Conservation (phyloP, 1,284 basidiomycete genomes). For the Entoloma clypeatum region DNA sequence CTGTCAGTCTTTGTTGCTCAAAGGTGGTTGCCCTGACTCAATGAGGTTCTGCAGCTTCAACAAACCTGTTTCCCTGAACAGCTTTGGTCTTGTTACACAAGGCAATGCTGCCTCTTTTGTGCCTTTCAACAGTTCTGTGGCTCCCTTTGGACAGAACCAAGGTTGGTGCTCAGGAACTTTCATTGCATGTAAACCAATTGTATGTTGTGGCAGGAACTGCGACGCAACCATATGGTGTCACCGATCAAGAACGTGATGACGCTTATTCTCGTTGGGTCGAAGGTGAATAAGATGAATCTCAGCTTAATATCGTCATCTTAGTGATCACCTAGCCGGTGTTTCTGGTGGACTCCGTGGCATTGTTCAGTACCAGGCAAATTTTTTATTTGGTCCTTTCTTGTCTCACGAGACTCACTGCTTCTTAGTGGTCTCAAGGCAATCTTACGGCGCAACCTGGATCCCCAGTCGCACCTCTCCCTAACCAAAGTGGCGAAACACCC, state of each 20-base stretch:
- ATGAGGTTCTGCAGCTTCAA: slow-evolving; percentile 35
- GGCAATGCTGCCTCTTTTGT: slow-evolving; percentile 48
- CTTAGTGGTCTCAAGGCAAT: slow-evolving; percentile 52
- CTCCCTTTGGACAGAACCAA: slow-evolving; percentile 38
- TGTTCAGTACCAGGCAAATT: slow-evolving; percentile 51
- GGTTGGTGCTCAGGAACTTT: slow-evolving; percentile 22
- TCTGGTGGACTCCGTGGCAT: slow-evolving; percentile 45
- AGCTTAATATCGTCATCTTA: neutral
- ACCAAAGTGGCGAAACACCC: slow-evolving; percentile 31
- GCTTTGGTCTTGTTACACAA: slow-evolving; percentile 62
- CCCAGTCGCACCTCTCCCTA: slow-evolving; percentile 31
- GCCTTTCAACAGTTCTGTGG: slow-evolving; percentile 53
- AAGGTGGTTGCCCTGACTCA: slow-evolving; percentile 2
- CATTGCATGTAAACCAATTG: slow-evolving; percentile 4
- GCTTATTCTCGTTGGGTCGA: slow-evolving; percentile 53
- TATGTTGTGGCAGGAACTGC: slow-evolving; percentile 13
- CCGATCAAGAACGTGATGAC: slow-evolving; percentile 44
- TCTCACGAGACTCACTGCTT: slow-evolving; percentile 3
- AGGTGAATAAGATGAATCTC: slow-evolving; percentile 28
- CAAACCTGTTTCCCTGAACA: slow-evolving; percentile 54
- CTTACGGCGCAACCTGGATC: slow-evolving; percentile 43
- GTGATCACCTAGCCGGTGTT: slow-evolving; percentile 35
- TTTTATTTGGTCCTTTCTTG: neutral
- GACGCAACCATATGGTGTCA: slow-evolving; percentile 41
- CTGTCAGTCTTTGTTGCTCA: slow-evolving; percentile 33